Base-by-base conservation (phyloP, 140 eudicot genomes). In the Senecio squalidus region DNA sequence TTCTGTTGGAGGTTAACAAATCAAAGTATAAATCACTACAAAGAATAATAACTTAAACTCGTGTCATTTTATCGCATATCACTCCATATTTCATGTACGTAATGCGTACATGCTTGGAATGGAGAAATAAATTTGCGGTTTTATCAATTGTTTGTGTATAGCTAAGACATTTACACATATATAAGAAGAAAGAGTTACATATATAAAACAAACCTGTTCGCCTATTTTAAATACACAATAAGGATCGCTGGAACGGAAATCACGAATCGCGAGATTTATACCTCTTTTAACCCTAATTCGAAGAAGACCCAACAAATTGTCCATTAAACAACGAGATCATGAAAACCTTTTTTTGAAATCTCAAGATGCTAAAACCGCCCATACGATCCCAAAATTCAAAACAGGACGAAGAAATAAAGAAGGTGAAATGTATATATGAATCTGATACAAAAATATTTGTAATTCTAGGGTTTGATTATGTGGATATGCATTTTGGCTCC, bases 131-230 rank as follows among this genome's bases (percentile, higher is more conserved):
- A n/a, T n/a, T n/a, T n/a, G n/a, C n/a, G n/a, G n/a, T n/a, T n/a
- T n/a, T n/a, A n/a, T n/a, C n/a, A n/a, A n/a, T n/a, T n/a, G n/a
- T n/a, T n/a, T n/a, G n/a, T n/a, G n/a, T n/a, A n/a, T n/a, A n/a
- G n/a, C n/a, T n/a, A n/a, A n/a, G n/a, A n/a, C n/a, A n/a, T n/a
- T n/a, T n/a, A n/a, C n/a, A n/a, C n/a, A n/a, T n/a, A n/a, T n/a
- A n/a, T n/a, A n/a, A n/a, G n/a, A n/a, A n/a, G n/a, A n/a, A n/a
- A n/a, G n/a, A n/a, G n/a, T n/a, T n/a, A n/a, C n/a, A n/a, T n/a
- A n/a, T n/a, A n/a, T n/a, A n/a, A n/a, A n/a, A n/a, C n/a, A n/a
- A 4, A 84, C 97, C 91, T 89, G 92, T 46, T 66, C 76, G 20
- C 89, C 96, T 72, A 87, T 62, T 69, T 28, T 66, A 73, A 87